A percentile compares a stretch with the other conserved stretches of the same genome.
phyloP scores from a whole-genome alignment of 768 basidiomycete species.

The Lepiota subincarnata region DNA sequence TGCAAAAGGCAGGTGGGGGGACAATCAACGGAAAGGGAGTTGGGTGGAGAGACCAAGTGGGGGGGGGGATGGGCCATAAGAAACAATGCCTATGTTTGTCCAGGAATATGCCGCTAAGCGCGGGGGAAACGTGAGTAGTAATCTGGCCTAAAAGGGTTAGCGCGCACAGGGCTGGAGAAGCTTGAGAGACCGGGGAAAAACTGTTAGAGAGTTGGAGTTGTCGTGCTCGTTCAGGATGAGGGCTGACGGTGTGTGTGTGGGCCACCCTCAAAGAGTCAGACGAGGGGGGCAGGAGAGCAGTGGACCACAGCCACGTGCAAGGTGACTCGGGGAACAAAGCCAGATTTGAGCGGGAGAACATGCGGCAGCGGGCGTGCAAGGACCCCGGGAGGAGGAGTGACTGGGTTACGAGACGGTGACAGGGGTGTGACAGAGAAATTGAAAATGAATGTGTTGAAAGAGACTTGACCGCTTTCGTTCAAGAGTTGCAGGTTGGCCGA shows the following conservation, averaged over 20 bases:
- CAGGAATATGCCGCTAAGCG: conserved; percentile 11
- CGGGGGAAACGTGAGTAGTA: conserved; percentile 13
- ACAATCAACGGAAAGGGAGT: neutral
- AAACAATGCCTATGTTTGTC: neutral
- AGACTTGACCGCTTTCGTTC: neutral
- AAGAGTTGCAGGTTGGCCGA: neutral
- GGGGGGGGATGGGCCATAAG: no score
- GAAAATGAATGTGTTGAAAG: conserved; percentile 1
- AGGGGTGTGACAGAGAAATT: neutral
- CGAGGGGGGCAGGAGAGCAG: neutral
- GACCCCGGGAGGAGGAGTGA: neutral
- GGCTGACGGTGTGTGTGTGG: no score
- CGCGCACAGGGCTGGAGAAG: conserved; percentile 3
- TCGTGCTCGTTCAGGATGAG: no score
- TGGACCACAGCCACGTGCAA: neutral
- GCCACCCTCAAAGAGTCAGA: no score
- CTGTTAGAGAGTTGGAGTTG: no score
- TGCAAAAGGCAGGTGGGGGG: neutral
- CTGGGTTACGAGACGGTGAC: neutral
- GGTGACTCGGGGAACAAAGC: conserved; percentile 7
- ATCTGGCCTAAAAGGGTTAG: conserved; percentile 13
- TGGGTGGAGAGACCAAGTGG: neutral
- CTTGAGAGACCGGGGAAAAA: conserved; percentile 11
- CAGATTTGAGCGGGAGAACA: conserved; percentile 7
- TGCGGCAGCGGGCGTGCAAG: neutral